Evolutionary conservation across 1,284 basidiomycete species (phyloP).

Genomic region (Ceratobasidium theobromae): DNA sequence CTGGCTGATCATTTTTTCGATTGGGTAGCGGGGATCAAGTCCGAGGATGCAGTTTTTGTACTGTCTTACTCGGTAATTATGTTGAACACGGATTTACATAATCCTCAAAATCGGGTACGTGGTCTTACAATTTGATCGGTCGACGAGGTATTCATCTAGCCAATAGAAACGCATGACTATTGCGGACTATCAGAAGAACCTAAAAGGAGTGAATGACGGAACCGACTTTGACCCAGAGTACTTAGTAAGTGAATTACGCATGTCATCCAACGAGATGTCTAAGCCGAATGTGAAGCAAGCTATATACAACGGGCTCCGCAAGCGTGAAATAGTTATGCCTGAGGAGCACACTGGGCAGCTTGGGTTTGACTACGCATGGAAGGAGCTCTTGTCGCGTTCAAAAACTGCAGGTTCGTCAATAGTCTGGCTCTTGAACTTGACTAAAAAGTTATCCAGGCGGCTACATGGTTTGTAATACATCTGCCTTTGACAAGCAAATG

Average conservation of each 20-base stretch:
- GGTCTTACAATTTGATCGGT: background rate
- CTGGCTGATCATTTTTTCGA: background rate
- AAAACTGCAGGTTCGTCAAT: conserved; percentile 66
- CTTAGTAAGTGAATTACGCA: conserved; percentile 56
- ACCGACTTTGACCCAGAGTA: conserved; percentile 84
- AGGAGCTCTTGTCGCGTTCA: conserved; percentile 84
- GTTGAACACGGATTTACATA: conserved; percentile 98
- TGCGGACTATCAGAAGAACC: conserved; percentile 90
- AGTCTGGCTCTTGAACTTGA: conserved; percentile 23
- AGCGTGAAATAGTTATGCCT: conserved; percentile 94
- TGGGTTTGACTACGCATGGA: conserved; percentile 99
- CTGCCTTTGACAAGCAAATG: conserved; percentile 86
- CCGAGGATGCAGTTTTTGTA: conserved; percentile 92
- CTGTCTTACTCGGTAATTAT: conserved; percentile 95
- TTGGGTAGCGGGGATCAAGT: conserved; percentile 76
- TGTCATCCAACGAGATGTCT: background rate
- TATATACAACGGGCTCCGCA: conserved; percentile 93
- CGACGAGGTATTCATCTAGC: conserved; percentile 34
- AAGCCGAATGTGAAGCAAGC: conserved; percentile 57
- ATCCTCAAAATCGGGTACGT: conserved; percentile 87
- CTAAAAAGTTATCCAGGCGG: conserved; percentile 53
- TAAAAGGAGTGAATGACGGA: conserved; percentile 90
- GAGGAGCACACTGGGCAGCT: conserved; percentile 97
- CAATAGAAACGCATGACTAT: conserved; percentile 91
- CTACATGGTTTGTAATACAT: conserved; percentile 77